Evolutionary conservation across 768 basidiomycete species (phyloP), one percentile per base, ranked within the genome.

Genomic region (Psilocybe cyanescens): DNA sequence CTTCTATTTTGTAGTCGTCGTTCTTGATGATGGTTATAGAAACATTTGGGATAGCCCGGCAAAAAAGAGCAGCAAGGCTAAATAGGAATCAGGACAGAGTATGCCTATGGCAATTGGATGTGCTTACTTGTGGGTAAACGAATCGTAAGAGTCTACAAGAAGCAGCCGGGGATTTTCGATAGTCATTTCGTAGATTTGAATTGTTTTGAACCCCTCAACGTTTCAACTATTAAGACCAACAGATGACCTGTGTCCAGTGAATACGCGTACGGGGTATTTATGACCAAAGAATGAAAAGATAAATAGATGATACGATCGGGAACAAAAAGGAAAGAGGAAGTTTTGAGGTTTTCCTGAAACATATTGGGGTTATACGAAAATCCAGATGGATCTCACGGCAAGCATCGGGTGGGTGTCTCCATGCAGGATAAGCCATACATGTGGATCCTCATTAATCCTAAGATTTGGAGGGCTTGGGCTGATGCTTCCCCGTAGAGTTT

Each of bases 61-160:
- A 83, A 74, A 86, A 89, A 28, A 93, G 76, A 7, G 90, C 82
- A 54, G 91, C 91, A 58, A 94, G 85, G 69, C 92, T 94, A 58
- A 16, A 57, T 55, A 6, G 62, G 54, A 29, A 51, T 45, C 30
- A 17, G 9, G 51, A 11, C 19, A 29, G 45, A 14, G 45, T 44
- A 19, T 17, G 48, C 41, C 14, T 35, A 24, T 46, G n/a, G 14
- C 48, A 48, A 16, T 14, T 11, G 58, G 16, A 41, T 2, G n/a
- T 16, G 80, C 89, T 60, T 58, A 92, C 92, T 94, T 94, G 84
- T 85, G 84, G n/a, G 92, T 91, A 74, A 94, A 94, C 1, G 92
- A 93, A 72, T 94, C 92, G 65, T 94, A 92, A 0, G 92, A 94
- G 71, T 93, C 92, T 31, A 94, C 80, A 49, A 94, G 78, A 31